These are phyloP conservation scores for Teratosphaeria zuluensis DNA, from an alignment of 2,329 filamentous ascomycete species.

Conservation along the genomic window DNA sequence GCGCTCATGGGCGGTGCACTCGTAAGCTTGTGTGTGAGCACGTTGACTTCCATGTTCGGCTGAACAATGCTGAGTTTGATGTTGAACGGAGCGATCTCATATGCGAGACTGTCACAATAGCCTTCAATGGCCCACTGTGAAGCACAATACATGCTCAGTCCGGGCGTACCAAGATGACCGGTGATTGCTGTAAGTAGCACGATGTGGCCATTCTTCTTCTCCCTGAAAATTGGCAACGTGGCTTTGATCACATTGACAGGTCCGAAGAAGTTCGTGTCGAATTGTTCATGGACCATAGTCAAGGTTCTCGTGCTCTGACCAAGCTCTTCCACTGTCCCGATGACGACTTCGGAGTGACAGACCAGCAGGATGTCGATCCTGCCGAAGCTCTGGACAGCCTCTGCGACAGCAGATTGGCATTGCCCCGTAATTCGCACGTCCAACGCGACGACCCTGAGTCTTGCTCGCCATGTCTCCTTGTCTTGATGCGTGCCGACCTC, in stretches of 20 bases:
- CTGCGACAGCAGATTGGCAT: constrained; percentile 77
- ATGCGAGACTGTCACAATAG: constrained; percentile 87
- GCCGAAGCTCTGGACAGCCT: constrained; percentile 75
- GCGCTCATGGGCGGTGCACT: constrained; percentile 69
- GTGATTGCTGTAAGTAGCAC: constrained; percentile 83
- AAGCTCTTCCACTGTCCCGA: constrained; percentile 87
- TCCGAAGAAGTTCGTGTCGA: constrained; percentile 90
- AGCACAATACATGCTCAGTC: constrained; percentile 82
- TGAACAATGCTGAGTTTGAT: constrained; percentile 94
- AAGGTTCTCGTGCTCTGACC: constrained; percentile 61
- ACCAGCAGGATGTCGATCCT: constrained; percentile 84
- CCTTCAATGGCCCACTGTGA: constrained; percentile 93
- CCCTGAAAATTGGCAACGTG: constrained; percentile 66
- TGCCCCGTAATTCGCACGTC: constrained; percentile 54
- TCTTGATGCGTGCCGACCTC: constrained; percentile 35
- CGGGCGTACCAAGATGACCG: constrained; percentile 85
- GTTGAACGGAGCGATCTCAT: constrained; percentile 92
- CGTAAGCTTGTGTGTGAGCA: constrained; percentile 76
- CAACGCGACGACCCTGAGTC: constrained; percentile 54
- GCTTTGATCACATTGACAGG: constrained; percentile 95
- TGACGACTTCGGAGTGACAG: constrained; percentile 78
- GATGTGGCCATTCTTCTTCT: constrained; percentile 77
- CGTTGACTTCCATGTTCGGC: constrained; percentile 83
- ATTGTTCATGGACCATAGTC: constrained; percentile 78
- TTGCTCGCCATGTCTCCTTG: constrained; percentile 70